Percentiles rank a stretch among this genome's conserved stretches.
These are phyloP conservation scores for Niveomyces coronatus DNA, from an alignment of 2,329 filamentous ascomycete genomes.

Conservation along the genomic window DNA sequence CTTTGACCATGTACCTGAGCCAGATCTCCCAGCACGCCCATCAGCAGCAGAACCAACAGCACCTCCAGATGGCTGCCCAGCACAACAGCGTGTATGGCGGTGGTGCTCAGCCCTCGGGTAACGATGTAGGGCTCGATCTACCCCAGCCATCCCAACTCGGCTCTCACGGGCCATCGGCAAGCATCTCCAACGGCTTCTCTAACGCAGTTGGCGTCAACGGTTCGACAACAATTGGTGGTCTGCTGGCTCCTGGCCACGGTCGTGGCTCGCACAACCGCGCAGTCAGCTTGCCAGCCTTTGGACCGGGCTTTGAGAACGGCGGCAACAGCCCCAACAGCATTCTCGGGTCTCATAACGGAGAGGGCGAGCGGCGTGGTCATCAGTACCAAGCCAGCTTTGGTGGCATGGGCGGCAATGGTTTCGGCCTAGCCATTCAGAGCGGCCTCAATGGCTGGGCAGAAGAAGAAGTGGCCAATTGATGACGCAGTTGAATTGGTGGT, in stretches of 20 bases:
- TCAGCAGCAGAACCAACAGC: constrained; percentile 65
- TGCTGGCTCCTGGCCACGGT: constrained; percentile 60
- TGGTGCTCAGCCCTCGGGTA: constrained; percentile 49
- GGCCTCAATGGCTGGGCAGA: constrained; percentile 59
- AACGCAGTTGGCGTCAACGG: constrained; percentile 41
- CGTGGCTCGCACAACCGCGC: constrained; percentile 64
- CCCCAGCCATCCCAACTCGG: constrained; percentile 50
- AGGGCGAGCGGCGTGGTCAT: constrained; percentile 50
- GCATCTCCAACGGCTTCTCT: constrained; percentile 54
- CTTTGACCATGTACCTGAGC: constrained; percentile 85
- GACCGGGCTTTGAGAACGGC: constrained; percentile 52
- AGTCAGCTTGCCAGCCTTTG: constrained; percentile 72
- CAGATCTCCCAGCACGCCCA: constrained; percentile 67
- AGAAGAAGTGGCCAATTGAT: constrained; percentile 52
- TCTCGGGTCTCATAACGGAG: constrained; percentile 33
- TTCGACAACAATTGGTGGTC: constrained; percentile 62
- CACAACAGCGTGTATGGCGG: constrained; percentile 75
- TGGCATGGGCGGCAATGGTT: constrained; percentile 44
- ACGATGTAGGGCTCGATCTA: constrained; percentile 46
- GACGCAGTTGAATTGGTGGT: constrained; percentile 7
- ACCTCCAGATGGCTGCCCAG: constrained; percentile 61
- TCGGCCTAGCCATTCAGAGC: constrained; percentile 52
- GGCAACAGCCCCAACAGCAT: constrained; percentile 40
- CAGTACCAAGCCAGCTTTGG: constrained; percentile 56
- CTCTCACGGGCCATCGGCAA: constrained; percentile 55